These are phyloP conservation scores for Albizia julibrissin DNA, from an alignment of 306 rosid genomes.

Conservation along the genomic window DNA sequence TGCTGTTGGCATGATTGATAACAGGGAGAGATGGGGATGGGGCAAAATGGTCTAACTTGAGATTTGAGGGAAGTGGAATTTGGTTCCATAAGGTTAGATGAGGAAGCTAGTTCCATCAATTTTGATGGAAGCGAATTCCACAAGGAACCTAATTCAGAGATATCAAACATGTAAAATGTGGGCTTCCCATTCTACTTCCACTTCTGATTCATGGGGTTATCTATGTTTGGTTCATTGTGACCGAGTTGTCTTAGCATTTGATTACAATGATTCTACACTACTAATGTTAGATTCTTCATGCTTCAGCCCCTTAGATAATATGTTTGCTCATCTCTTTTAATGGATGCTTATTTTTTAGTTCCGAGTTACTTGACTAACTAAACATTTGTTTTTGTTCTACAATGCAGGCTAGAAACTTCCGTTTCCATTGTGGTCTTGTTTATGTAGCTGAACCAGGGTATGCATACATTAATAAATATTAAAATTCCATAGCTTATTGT, in stretches of 20 bases:
- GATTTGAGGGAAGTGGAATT: no score
- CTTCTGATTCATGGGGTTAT: neutral
- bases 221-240: slow-evolving; percentile 14
- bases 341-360: slow-evolving; percentile 18
- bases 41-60: no score
- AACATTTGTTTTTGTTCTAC: slow-evolving; percentile 26
- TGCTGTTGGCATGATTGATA: no score
- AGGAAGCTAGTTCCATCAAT: no score
- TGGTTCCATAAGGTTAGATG: no score
- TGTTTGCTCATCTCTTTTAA: slow-evolving; percentile 9
- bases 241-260: neutral
- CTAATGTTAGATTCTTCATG: neutral
- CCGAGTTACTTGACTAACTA: slow-evolving; percentile 29
- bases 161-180: no score
- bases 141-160: no score
- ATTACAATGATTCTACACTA: slow-evolving; percentile 13
- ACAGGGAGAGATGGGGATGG: no score
- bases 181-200: no score
- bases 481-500: neutral
- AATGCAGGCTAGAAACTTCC: slow-evolving; percentile 94
- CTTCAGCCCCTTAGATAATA: neutral
- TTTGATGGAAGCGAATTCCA: no score
- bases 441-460: slow-evolving; percentile 98
- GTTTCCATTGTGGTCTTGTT: slow-evolving; percentile 92
- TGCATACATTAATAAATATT: slow-evolving; percentile 37